These are phyloP conservation scores for Lablab purpureus DNA, from an alignment of 306 rosid species.

Conservation along the genomic window DNA sequence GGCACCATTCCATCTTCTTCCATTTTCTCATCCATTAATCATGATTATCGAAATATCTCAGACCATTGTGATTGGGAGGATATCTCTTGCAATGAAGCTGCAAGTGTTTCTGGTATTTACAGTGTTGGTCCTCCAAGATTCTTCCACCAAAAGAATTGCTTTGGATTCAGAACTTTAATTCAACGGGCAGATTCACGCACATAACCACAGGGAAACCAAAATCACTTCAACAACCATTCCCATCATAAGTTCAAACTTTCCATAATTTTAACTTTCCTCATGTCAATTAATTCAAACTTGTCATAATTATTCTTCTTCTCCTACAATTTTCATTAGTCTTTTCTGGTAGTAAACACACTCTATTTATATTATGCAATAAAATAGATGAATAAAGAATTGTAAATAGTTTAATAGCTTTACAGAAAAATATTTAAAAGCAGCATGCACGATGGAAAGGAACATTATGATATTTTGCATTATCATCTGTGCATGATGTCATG, in stretches of 20 bases:
- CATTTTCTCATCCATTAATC: no score
- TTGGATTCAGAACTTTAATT: neutral
- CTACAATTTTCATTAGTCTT: neutral
- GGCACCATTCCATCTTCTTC: no score
- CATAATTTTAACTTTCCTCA: neutral
- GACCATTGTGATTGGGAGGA: neutral
- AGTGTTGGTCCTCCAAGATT: rapidly evolving
- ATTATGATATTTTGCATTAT: conserved; percentile 11
- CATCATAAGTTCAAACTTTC: neutral
- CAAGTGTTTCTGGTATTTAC: neutral
- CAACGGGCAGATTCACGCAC: conserved; percentile 22
- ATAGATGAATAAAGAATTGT: no score
- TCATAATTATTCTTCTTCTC: neutral
- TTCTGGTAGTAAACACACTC: neutral
- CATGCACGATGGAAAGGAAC: neutral
- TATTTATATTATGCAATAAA: neutral
- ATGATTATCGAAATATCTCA: no score
- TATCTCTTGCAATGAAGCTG: neutral
- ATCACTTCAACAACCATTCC: neutral
- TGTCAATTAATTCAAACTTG: neutral
- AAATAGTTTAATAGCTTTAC: neutral
- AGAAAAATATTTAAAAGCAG: neutral
- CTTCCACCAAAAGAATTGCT: neutral
- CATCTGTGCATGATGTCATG: conserved; percentile 31
- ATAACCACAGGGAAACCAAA: conserved; percentile 37